Percentiles rank a stretch among this genome's conserved stretches.
Evolutionary conservation across 352 stramenopile genomes (phyloP).

Genomic region (Thalassiosira exigua): DNA sequence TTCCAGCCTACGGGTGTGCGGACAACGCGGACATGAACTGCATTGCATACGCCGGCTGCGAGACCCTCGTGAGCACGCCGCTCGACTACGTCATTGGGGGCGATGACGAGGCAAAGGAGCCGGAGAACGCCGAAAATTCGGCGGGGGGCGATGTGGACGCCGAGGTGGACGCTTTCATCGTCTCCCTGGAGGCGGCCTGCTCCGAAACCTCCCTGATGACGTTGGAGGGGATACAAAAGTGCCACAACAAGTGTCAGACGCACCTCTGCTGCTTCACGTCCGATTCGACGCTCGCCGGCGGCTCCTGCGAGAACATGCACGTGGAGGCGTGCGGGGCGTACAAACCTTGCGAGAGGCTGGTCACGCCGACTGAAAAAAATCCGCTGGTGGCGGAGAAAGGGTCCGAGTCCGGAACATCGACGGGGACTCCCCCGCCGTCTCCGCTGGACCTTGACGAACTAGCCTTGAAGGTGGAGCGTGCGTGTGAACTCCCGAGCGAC

Average conservation of each 20-base stretch:
- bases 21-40: constrained; percentile 31
- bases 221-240: constrained; percentile 27
- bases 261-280: constrained; percentile 49
- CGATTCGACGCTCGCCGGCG: constrained; percentile 5
- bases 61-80: constrained; percentile 25
- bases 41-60: constrained; percentile 46
- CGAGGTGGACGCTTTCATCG: constrained; percentile 21
- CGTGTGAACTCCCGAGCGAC: constrained; percentile 8
- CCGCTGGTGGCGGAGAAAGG: background rate
- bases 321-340: constrained; percentile 28
- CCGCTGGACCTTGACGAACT: too few species aligned
- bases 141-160: constrained; percentile 28
- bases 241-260: constrained; percentile 45
- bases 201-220: constrained; percentile 30
- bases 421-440: too few species aligned
- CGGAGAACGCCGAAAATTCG: background rate
- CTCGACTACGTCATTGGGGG: background rate
- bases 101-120: background rate
- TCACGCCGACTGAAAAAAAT: constrained; percentile 13
- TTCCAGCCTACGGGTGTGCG: constrained; percentile 40
- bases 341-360: constrained; percentile 26
- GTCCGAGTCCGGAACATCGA: too few species aligned
- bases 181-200: constrained; percentile 22
- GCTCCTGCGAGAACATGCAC: constrained; percentile 14
- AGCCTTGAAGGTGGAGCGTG: constrained; percentile 5